Evolutionary conservation across 2,329 filamentous ascomycete genomes (phyloP).

Genomic region (Phialocephala subalpina): DNA sequence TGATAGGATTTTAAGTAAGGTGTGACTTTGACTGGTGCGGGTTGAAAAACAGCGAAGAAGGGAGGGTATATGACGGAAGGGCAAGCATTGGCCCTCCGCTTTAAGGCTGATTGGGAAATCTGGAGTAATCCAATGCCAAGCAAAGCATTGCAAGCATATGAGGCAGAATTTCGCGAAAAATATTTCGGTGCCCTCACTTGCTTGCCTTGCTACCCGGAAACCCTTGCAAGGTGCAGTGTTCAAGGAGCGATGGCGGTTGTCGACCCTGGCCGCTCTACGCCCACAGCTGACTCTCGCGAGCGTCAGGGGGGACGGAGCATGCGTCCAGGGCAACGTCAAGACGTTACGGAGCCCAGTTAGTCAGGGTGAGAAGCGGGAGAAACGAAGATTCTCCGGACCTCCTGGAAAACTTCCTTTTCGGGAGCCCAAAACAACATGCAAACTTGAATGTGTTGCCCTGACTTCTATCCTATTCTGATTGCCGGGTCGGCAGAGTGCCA

Average conservation of each 20-base stretch:
- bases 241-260: constrained; percentile 34
- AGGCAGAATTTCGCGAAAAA: constrained; percentile 36
- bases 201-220: constrained; percentile 39
- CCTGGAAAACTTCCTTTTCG: constrained; percentile 21
- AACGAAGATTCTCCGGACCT: constrained; percentile 27
- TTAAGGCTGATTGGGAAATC: constrained; percentile 47
- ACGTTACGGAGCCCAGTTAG: constrained; percentile 17
- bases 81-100: constrained; percentile 42
- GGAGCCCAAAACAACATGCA: constrained; percentile 24
- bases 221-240: constrained; percentile 32
- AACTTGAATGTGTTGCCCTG: constrained; percentile 16
- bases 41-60: constrained; percentile 30
- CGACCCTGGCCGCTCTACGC: constrained; percentile 24
- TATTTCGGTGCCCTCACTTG: constrained; percentile 33
- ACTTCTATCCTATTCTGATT: constrained; percentile 15
- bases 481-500: constrained; percentile 27
- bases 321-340: constrained; percentile 20
- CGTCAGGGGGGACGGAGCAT: constrained; percentile 8
- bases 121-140: constrained; percentile 42
- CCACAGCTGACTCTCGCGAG: constrained; percentile 14
- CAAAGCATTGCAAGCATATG: constrained; percentile 31
- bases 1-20: constrained; percentile 34
- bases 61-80: constrained; percentile 41
- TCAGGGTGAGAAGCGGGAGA: constrained; percentile 16
- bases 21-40: constrained; percentile 33